Percentiles rank a stretch among this genome's conserved stretches.
Conservation (phyloP, 345 rosid species). For the Populus euphratica region DNA sequence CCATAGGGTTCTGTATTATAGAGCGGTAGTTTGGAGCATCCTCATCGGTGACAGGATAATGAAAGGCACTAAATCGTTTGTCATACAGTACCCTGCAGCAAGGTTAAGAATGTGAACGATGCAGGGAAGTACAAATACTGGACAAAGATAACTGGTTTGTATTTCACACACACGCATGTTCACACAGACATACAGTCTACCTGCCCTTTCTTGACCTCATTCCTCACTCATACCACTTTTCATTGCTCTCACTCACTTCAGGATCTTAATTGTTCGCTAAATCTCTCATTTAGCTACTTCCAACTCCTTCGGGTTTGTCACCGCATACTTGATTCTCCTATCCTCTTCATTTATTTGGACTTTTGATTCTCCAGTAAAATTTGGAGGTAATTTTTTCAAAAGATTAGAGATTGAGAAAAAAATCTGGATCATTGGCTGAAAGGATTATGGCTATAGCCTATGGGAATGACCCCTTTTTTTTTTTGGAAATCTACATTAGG, state of each 20-base stretch:
- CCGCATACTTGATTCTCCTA: not conserved
- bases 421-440: not conserved
- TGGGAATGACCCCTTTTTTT: not conserved
- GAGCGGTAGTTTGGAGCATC: conserved; percentile 94
- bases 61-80: conserved; percentile 87
- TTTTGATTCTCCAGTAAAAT: not conserved
- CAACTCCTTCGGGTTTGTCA: not conserved
- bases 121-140: not conserved
- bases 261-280: not conserved
- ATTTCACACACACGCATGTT: not conserved
- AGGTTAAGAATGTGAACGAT: not conserved
- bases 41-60: conserved; percentile 88
- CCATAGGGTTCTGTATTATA: conserved; percentile 93
- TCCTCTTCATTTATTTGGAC: not conserved
- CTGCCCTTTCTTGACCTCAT: not conserved
- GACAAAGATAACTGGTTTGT: not conserved
- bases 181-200: not conserved
- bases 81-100: conserved; percentile 75
- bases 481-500: not conserved
- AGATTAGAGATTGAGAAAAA: not conserved
- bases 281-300: not conserved
- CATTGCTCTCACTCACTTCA: not conserved
- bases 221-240: not conserved
- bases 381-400: not conserved
- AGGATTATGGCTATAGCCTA: not conserved